A percentile compares a stretch with the other conserved stretches of the same genome.
phyloP scores from a whole-genome alignment of 1,139 yeast species.

The Zygoascus meyerae region DNA sequence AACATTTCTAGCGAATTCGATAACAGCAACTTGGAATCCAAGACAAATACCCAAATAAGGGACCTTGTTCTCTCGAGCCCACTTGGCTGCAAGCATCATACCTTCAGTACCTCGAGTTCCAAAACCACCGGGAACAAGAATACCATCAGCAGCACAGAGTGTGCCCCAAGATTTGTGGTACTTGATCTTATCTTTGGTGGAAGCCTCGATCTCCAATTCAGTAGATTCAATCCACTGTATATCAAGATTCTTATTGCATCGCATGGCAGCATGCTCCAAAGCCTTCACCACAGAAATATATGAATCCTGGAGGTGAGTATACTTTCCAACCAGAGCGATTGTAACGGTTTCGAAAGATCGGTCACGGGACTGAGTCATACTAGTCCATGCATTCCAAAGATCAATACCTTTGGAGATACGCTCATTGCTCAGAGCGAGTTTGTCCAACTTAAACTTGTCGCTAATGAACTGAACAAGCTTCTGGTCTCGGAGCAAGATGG shows the following conservation, averaged over 20 bases:
- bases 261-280: constrained; percentile 91
- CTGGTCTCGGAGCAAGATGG: constrained; percentile 83
- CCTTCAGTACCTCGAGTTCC: constrained; percentile 98
- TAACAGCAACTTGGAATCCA: constrained; percentile 95
- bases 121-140: constrained; percentile 97
- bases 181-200: constrained; percentile 57
- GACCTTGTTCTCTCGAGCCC: constrained; percentile 91
- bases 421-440: constrained; percentile 46
- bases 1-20: constrained; percentile 83
- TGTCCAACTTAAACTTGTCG: constrained; percentile 58
- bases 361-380: constrained; percentile 71
- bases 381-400: constrained; percentile 73
- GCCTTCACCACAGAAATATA: constrained; percentile 93
- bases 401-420: constrained; percentile 60
- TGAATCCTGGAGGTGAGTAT: constrained; percentile 91
- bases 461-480: constrained; percentile 70
- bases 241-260: constrained; percentile 73
- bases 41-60: constrained; percentile 97
- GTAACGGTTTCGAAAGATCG: constrained; percentile 79
- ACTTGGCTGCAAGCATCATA: constrained; percentile 93
- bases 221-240: constrained; percentile 96
- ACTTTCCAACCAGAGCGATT: constrained; percentile 95
- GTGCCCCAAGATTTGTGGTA: constrained; percentile 96
- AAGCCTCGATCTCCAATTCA: constrained; percentile 73
- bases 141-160: constrained; percentile 93